phyloP scores from a whole-genome alignment of 1,284 basidiomycete species.

The Boletus subluridellus region DNA sequence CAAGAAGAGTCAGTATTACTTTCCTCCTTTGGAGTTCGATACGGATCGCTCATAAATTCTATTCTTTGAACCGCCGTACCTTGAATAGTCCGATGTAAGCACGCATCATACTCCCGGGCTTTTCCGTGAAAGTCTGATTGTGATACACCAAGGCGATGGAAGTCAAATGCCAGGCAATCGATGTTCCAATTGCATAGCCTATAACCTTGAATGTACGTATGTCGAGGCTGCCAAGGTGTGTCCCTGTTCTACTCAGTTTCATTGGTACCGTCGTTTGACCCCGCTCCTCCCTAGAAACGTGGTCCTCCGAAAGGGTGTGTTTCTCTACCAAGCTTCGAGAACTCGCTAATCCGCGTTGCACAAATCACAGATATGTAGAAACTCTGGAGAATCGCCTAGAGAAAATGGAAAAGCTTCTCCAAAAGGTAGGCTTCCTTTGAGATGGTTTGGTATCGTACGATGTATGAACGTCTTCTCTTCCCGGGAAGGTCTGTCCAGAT shows the following conservation, averaged over 20 bases:
- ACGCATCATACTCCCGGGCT: neutral
- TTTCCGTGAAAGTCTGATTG: neutral
- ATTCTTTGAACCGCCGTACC: neutral
- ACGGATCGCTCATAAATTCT: constrained; percentile 7
- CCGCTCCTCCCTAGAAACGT: constrained; percentile 54
- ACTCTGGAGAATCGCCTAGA: constrained; percentile 67
- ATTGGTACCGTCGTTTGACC: neutral
- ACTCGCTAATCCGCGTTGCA: neutral
- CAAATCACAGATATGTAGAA: constrained; percentile 58
- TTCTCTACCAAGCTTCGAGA: neutral
- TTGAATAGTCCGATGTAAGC: constrained; percentile 53
- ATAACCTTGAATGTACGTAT: constrained; percentile 74
- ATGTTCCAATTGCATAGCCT: constrained; percentile 78
- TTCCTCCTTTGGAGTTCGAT: neutral
- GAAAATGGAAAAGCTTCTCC: constrained; percentile 67
- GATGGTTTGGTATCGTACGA: neutral
- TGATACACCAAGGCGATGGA: constrained; percentile 49
- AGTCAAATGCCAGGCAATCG: constrained; percentile 60
- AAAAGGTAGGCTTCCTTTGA: constrained; percentile 40
- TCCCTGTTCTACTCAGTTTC: neutral
- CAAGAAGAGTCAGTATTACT: constrained; percentile 58
- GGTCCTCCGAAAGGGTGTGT: constrained; percentile 78
- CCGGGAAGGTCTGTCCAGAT: constrained; percentile 47
- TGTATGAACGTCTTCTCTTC: neutral
- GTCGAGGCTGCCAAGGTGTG: constrained; percentile 68